Evolutionary conservation across 805 yeast species (phyloP).

Genomic region (Metahyphopichia silvanorum): DNA sequence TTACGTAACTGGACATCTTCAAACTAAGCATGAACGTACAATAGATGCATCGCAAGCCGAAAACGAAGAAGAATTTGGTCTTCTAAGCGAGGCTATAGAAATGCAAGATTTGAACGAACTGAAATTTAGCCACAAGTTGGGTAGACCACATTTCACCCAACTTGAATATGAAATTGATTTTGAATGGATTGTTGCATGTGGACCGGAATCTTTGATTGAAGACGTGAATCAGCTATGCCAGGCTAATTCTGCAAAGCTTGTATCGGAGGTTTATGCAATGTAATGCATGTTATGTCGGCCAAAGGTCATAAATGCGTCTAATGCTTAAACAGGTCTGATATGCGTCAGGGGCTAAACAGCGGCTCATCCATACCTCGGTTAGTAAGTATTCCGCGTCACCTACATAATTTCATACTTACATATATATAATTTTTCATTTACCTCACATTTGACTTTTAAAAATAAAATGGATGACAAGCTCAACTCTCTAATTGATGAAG

Average conservation of each 20-base stretch:
- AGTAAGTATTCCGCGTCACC: no score
- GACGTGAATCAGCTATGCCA: slow-evolving; percentile 40
- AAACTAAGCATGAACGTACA: no score
- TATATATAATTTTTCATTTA: no score
- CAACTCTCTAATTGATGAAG: background rate
- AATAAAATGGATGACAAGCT: slow-evolving; percentile 3
- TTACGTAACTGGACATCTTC: slow-evolving; percentile 32
- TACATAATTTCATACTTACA: no score
- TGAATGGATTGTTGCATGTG: slow-evolving; percentile 57
- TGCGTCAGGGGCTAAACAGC: no score
- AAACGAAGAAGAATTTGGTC: slow-evolving; percentile 16
- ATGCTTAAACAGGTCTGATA: no score
- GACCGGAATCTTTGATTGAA: slow-evolving; percentile 44
- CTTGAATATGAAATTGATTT: slow-evolving; percentile 22
- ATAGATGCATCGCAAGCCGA: slow-evolving; percentile 1
- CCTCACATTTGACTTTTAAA: no score
- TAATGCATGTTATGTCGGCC: slow-evolving; percentile 8
- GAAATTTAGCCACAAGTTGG: slow-evolving; percentile 8
- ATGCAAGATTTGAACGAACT: background rate
- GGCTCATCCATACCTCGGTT: no score
- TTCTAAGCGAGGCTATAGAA: slow-evolving; percentile 12
- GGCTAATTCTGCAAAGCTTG: slow-evolving; percentile 30
- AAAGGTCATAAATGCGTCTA: no score
- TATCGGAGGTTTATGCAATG: slow-evolving; percentile 44
- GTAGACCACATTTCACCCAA: slow-evolving; percentile 42